These are phyloP conservation scores for Saccharomyces hybrid DNA, from an alignment of 1,139 yeast species.

Conservation along the genomic window DNA sequence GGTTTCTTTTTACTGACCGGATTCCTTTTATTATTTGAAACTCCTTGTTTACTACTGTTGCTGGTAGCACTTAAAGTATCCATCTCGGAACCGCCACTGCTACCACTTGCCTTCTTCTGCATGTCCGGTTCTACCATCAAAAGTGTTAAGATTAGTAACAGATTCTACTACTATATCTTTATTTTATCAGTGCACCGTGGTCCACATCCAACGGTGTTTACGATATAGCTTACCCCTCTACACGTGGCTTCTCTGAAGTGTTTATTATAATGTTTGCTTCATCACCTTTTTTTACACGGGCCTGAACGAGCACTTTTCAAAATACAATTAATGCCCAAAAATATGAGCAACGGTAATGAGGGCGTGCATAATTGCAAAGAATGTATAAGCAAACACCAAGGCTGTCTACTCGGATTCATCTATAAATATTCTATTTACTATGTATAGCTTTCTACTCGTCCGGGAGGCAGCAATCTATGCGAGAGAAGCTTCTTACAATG, in stretches of 20 bases:
- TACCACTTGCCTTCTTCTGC: background rate
- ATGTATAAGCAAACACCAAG: background rate
- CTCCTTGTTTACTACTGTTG: background rate
- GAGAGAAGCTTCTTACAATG: slow-evolving; percentile 38
- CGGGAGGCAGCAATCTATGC: slow-evolving; percentile 29
- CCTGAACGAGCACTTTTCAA: background rate
- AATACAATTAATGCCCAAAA: background rate
- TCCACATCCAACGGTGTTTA: background rate
- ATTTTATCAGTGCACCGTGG: background rate
- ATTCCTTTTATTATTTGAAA: background rate
- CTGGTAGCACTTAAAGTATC: background rate
- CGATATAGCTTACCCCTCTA: background rate
- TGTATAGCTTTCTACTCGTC: slow-evolving; percentile 8
- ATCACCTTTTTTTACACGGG: background rate
- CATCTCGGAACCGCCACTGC: background rate
- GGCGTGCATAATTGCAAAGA: background rate
- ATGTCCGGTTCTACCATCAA: background rate
- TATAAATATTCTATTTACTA: background rate
- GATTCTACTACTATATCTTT: background rate
- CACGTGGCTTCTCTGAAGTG: background rate
- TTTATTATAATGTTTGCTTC: background rate
- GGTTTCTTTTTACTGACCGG: background rate
- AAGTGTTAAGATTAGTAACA: background rate
- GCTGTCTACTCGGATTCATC: background rate
- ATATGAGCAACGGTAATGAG: background rate